A percentile compares a stretch with the other conserved stretches of the same genome.
Evolutionary conservation across 169 alveolate species (phyloP).

Genomic region (Theileria parva): DNA sequence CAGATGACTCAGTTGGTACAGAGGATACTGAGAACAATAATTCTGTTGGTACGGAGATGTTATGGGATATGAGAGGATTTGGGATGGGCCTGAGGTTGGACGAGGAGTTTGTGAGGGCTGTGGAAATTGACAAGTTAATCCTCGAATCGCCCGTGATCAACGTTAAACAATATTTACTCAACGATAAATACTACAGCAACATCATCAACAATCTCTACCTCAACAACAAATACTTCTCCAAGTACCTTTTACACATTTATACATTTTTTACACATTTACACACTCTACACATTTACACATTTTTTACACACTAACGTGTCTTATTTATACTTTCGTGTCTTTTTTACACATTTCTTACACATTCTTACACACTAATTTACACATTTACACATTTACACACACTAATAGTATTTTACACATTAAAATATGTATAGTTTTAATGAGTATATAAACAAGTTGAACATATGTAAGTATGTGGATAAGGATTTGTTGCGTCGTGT

Average conservation of each 20-base stretch:
- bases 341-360: too few species aligned
- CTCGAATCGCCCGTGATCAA: slow-evolving; percentile 64
- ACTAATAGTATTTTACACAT: too few species aligned
- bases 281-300: too few species aligned
- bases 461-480: slow-evolving; percentile 19
- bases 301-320: too few species aligned
- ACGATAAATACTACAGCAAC: slow-evolving; percentile 28
- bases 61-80: neutral
- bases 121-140: slow-evolving; percentile 25
- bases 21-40: too few species aligned
- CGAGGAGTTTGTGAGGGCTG: neutral
- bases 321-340: too few species aligned
- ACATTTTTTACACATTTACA: too few species aligned
- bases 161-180: slow-evolving; percentile 17
- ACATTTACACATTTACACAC: too few species aligned
- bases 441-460: slow-evolving; percentile 36
- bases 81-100: neutral
- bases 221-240: slow-evolving; percentile 4
- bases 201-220: neutral
- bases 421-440: slow-evolving; percentile 22
- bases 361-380: too few species aligned
- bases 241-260: neutral
- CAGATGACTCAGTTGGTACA: too few species aligned
- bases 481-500: slow-evolving; percentile 20
- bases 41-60: too few species aligned